Evolutionary conservation across 805 yeast genomes (phyloP), one percentile per base, ranked within the genome.

Genomic region (Maudiozyma saulgeensis): DNA sequence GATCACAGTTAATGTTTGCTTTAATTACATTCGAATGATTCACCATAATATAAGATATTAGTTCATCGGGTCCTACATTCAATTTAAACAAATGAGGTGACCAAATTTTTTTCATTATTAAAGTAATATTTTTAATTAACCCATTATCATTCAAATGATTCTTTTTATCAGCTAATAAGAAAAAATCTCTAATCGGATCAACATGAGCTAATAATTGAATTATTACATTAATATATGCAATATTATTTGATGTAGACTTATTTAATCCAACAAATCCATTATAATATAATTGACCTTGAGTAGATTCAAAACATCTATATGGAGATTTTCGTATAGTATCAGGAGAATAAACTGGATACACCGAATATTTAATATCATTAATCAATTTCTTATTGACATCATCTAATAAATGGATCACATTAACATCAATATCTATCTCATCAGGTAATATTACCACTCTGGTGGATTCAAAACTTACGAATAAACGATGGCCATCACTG

Each of bases 191-290:
- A 0, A 86, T 51, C 0, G 73, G 68, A 0, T 62, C 51, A 0
- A 81, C 64, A 61, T 85, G 95, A 1, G 79, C 62, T 6, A 86
- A 43, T 12, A 74, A 58, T 51, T 80, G 84, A 11, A 85, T 50
- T 0, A 82, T 59, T 1, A 77, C 84, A 55, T 81, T 83, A 34
- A 80, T 62, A 57, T 80, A 79, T 51, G 77, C 82, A 52, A 75
- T 78, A 8, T 61, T 61, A 38, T 72, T 69, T 41, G 76, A 67
- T 2, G 49, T 37, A 15, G 47, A 48, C 54, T 79, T 78, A 60
- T 77, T 82, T 48, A 86, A 55, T 0, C 91, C 89, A 32, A 85
- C 69, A 55, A 71, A 81, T 0, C 95, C 93, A 2, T 82, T 82
- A 5, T 61, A 53, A 56, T 84, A 86, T 2, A 60, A 47, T 16